phyloP scores from a whole-genome alignment of 2,329 filamentous ascomycete genomes.

The Bipolaris sorokiniana region DNA sequence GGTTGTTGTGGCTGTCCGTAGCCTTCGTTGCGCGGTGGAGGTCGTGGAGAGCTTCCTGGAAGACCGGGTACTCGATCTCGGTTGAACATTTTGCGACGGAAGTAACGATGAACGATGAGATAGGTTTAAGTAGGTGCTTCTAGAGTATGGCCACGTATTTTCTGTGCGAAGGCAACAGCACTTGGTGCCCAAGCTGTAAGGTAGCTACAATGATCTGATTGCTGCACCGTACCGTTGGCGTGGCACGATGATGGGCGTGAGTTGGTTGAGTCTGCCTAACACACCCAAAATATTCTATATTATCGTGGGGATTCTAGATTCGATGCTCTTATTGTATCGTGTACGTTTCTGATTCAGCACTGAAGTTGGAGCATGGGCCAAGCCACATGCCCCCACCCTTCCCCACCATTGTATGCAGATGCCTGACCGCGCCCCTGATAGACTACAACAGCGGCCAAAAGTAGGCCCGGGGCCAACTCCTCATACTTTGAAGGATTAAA shows the following conservation, averaged over 20 bases:
- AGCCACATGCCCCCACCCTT: constrained; percentile 20
- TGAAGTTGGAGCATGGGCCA: constrained; percentile 12
- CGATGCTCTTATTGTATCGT: constrained; percentile 22
- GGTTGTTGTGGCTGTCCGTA: constrained; percentile 45
- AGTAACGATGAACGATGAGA: neutral
- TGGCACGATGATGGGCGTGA: neutral
- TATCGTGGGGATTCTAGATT: neutral
- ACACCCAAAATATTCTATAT: neutral
- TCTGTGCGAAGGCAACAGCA: constrained; percentile 2
- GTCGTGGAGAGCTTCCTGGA: constrained; percentile 52
- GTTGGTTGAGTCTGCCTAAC: neutral
- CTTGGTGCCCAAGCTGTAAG: constrained; percentile 1
- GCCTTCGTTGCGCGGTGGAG: constrained; percentile 51
- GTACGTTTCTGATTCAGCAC: constrained; percentile 23
- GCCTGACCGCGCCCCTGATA: neutral
- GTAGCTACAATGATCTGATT: neutral
- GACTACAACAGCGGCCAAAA: too few species aligned
- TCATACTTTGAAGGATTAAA: too few species aligned
- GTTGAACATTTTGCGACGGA: constrained; percentile 59
- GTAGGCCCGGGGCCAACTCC: too few species aligned
- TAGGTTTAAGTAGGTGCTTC: neutral
- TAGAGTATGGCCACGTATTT: constrained; percentile 1
- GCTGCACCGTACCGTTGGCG: neutral
- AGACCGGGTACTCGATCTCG: constrained; percentile 59
- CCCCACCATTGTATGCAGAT: neutral